phyloP scores from a whole-genome alignment of 441 rosid genomes.

The Heliophila coronopifolia region DNA sequence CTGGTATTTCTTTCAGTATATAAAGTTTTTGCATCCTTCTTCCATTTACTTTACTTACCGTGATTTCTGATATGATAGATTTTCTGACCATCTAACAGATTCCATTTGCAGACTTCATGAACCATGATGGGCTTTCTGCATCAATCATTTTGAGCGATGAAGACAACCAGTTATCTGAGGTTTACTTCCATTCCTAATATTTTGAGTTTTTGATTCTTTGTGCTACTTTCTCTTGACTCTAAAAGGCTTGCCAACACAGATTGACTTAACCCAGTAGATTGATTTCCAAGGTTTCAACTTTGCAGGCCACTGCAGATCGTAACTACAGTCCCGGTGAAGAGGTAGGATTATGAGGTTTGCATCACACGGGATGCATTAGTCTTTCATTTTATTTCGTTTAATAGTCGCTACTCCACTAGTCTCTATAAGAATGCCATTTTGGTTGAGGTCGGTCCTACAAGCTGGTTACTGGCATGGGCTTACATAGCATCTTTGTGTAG shows the following conservation, averaged over 20 bases:
- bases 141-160: slow-evolving; percentile 64
- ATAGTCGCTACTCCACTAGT: neutral
- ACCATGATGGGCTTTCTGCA: slow-evolving; percentile 67
- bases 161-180: slow-evolving; percentile 62
- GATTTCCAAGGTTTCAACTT: slow-evolving; percentile 16
- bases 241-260: neutral
- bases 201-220: too few species aligned
- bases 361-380: neutral
- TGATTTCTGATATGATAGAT: slow-evolving; percentile 25
- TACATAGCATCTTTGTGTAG: slow-evolving; percentile 27
- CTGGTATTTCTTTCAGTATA: slow-evolving; percentile 43
- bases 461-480: neutral
- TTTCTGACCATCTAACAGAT: slow-evolving; percentile 42
- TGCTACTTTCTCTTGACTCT: neutral
- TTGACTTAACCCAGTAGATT: slow-evolving; percentile 7
- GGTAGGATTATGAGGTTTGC: slow-evolving; percentile 35
- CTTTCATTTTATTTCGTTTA: neutral
- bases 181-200: slow-evolving; percentile 25
- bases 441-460: neutral
- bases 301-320: slow-evolving; percentile 71
- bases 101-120: slow-evolving; percentile 88
- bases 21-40: neutral
- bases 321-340: slow-evolving; percentile 66
- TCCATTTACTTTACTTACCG: neutral
- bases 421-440: neutral